Evolutionary conservation across 306 rosid species (phyloP).

Genomic region (Alnus glutinosa): DNA sequence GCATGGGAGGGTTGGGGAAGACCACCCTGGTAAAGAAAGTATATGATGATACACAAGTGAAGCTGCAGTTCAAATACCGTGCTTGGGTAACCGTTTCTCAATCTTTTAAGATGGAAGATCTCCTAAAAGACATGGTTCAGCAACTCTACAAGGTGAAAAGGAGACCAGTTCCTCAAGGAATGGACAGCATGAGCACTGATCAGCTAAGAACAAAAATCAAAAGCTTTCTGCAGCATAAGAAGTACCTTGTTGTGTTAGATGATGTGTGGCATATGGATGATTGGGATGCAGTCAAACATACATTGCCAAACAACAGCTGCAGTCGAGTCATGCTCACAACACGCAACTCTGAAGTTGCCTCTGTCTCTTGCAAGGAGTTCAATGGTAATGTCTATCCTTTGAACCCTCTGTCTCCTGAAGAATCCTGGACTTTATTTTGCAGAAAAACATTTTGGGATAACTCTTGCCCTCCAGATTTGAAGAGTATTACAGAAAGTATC

Average conservation of each 20-base stretch:
- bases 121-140: slow-evolving; percentile 43
- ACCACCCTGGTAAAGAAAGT: slow-evolving; percentile 58
- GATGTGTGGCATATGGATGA: slow-evolving; percentile 44
- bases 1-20: slow-evolving; percentile 65
- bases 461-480: slow-evolving; percentile 45
- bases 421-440: slow-evolving; percentile 54
- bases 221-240: slow-evolving; percentile 37
- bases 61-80: slow-evolving; percentile 43
- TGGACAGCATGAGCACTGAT: slow-evolving; percentile 39
- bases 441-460: slow-evolving; percentile 47
- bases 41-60: slow-evolving; percentile 46
- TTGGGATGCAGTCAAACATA: slow-evolving; percentile 50
- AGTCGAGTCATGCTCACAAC: slow-evolving; percentile 59
- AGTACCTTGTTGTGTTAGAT: slow-evolving; percentile 55
- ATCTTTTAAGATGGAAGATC: slow-evolving; percentile 32
- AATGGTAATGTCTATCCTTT: slow-evolving; percentile 33
- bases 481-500: slow-evolving; percentile 24
- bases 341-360: slow-evolving; percentile 44
- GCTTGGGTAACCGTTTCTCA: slow-evolving; percentile 53
- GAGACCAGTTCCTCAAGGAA: slow-evolving; percentile 43
- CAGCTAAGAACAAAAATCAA: slow-evolving; percentile 38
- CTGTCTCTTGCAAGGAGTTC: slow-evolving; percentile 30
- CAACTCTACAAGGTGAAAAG: slow-evolving; percentile 46
- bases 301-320: slow-evolving; percentile 44
- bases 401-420: slow-evolving; percentile 45